Base-by-base conservation (phyloP, 192 early-diverging fungal species). In the Spizellomyces punctatus region DNA sequence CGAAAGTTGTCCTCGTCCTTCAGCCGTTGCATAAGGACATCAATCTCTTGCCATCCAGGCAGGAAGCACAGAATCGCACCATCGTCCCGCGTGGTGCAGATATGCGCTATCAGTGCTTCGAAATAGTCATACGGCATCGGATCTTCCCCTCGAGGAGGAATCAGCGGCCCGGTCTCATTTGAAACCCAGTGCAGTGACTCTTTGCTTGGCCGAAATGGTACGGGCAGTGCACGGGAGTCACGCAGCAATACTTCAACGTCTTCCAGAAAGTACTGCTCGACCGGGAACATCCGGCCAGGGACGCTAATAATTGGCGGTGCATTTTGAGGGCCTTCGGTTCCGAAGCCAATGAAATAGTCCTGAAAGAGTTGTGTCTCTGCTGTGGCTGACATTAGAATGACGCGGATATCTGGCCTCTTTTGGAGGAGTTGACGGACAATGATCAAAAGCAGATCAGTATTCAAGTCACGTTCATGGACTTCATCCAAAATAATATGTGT, bases 351-450 rank as follows among this genome's bases (percentile, higher is more conserved):
- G 70, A 97, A 97, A 71, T 96, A 97, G 6, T 72, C 66, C 0
- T 88, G 83, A 75, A 96, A 96, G 42, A 89, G 75, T 16, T 89
- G 82, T 64, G 90, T 88, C 75, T 96, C 92, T 66, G 92, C 88
- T 0, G 93, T 95, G 49, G 95, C 95, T 58, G 92, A 94, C 95
- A 97, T 97, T 67, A 97, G 82, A 41, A 97, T 89, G 9, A 97
- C 78, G 44, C 85, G 82, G 9, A 97, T 69, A 61, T 92, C 86
- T 21, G 78, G 73, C 12, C 89, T 81, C 16, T 59, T 64, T 5
- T 66, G 14, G 1, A 94, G 41, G 27, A 91, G 78, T 57, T 86
- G 80, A 8, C 88, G 82, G 19, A 95, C 78, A 45, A 97, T 81
- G 52, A 89, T 90, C 49, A 97, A 82, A 43, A 94, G 79, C 58